phyloP scores from a whole-genome alignment of 306 rosid genomes.

The Cucurbita moschata region DNA sequence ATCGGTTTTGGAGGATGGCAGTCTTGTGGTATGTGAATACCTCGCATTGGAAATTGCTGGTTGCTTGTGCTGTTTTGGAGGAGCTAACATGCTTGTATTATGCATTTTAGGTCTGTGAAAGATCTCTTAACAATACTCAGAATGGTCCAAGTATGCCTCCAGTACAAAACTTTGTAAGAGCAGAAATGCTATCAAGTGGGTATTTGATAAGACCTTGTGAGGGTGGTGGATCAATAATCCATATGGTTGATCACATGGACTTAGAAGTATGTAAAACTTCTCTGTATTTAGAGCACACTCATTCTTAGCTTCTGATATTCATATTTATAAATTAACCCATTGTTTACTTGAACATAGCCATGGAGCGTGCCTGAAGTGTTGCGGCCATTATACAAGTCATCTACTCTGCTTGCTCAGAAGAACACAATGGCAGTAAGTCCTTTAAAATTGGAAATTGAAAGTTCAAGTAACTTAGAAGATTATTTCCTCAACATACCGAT shows the following conservation, averaged over 20 bases:
- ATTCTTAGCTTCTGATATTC: constrained; percentile 4
- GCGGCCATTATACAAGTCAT: constrained; percentile 89
- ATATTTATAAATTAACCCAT: constrained; percentile 5
- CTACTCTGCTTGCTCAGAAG: constrained; percentile 83
- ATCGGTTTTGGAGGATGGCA: constrained; percentile 86
- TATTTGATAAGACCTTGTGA: constrained; percentile 92
- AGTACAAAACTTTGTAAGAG: constrained; percentile 85
- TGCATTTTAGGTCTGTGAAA: constrained; percentile 69
- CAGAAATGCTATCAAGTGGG: constrained; percentile 84
- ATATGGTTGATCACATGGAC: constrained; percentile 84
- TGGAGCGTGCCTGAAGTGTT: constrained; percentile 97
- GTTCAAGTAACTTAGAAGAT: neutral
- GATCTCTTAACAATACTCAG: constrained; percentile 94
- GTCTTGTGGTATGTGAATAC: constrained; percentile 67
- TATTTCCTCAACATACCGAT: neutral
- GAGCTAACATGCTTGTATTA: constrained; percentile 7
- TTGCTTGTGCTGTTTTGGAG: neutral
- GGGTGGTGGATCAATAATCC: constrained; percentile 93
- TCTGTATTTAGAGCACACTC: neutral
- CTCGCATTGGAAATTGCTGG: no score
- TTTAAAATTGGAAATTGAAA: neutral
- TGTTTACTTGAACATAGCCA: constrained; percentile 39
- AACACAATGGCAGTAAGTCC: constrained; percentile 76
- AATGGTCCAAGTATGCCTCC: constrained; percentile 92
- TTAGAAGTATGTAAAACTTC: constrained; percentile 49